phyloP scores from a whole-genome alignment of 495 filamentous ascomycete species.

The Podospora pseudoanserina region DNA sequence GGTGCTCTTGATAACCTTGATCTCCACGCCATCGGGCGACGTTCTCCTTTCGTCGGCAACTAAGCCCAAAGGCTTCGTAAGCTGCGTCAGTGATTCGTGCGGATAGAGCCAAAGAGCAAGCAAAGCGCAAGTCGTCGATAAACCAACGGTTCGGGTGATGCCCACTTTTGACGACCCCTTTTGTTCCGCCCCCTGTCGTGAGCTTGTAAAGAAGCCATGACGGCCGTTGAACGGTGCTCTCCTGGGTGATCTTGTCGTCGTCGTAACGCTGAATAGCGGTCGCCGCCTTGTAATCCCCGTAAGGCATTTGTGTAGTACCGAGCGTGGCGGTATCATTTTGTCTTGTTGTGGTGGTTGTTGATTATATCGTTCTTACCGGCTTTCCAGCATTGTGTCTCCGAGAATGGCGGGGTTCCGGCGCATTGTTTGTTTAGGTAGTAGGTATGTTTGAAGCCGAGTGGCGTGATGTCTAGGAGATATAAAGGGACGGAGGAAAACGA shows the following conservation, averaged over 20 bases:
- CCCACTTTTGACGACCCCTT: conserved; percentile 10
- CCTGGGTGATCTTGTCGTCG: not conserved
- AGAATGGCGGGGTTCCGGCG: not conserved
- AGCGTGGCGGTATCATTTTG: not conserved
- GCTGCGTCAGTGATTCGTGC: conserved; percentile 28
- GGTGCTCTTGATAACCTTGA: not conserved
- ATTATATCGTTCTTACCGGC: conserved; percentile 2
- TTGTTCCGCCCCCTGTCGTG: conserved; percentile 7
- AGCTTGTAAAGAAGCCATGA: not conserved
- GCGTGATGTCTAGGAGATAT: not conserved
- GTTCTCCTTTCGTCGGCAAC: conserved; percentile 4
- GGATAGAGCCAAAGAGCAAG: conserved; percentile 44
- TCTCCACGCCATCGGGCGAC: not conserved
- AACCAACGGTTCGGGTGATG: conserved; percentile 20
- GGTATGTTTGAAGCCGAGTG: not conserved
- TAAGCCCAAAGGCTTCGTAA: not conserved
- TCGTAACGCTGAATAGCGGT: not conserved
- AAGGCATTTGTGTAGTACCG: not conserved
- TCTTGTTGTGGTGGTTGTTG: conserved; percentile 15
- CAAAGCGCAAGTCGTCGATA: conserved; percentile 35
- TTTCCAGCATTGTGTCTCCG: not conserved
- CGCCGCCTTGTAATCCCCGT: not conserved
- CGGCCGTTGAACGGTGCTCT: not conserved
- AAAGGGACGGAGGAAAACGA: not conserved
- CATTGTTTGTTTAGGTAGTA: not conserved